Conservation (phyloP, 2,329 filamentous ascomycete species). For the Trichoderma afroharzianum region DNA sequence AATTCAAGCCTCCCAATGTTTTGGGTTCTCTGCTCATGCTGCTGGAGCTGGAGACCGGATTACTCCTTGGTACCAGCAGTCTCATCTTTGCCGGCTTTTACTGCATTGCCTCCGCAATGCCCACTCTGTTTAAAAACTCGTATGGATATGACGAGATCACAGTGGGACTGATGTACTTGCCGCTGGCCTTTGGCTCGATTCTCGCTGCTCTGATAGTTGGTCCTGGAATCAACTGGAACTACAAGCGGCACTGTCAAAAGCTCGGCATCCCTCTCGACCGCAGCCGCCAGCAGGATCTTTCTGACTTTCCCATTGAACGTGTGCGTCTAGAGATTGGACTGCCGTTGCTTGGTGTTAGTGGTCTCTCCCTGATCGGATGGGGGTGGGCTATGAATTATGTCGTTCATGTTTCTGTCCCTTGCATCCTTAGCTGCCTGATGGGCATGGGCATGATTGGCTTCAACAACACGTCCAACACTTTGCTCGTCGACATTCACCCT, state of each 20-base stretch:
- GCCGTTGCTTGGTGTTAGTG: conserved; percentile 49
- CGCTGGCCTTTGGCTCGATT: conserved; percentile 48
- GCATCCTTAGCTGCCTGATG: conserved; percentile 44
- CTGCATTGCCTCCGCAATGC: conserved; percentile 44
- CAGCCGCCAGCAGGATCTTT: conserved; percentile 48
- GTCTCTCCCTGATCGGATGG: conserved; percentile 45
- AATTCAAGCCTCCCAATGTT: conserved; percentile 40
- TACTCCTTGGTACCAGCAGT: conserved; percentile 43
- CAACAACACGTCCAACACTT: conserved; percentile 49
- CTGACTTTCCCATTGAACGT: conserved; percentile 49
- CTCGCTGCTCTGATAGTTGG: conserved; percentile 47
- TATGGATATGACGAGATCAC: conserved; percentile 58
- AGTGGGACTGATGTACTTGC: conserved; percentile 52
- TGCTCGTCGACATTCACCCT: conserved; percentile 56
- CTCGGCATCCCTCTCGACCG: conserved; percentile 52
- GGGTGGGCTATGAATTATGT: conserved; percentile 48
- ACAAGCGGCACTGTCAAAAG: conserved; percentile 54
- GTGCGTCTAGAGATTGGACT: conserved; percentile 48
- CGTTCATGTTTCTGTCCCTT: conserved; percentile 43
- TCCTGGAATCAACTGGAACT: conserved; percentile 63
- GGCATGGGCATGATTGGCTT: conserved; percentile 51
- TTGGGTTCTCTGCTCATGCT: conserved; percentile 40
- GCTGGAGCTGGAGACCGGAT: conserved; percentile 39
- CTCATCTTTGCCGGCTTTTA: conserved; percentile 51
- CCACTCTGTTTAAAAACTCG: conserved; percentile 41